Conservation (phyloP, 2,329 filamentous ascomycete genomes). For the Apiospora phragmitis region DNA sequence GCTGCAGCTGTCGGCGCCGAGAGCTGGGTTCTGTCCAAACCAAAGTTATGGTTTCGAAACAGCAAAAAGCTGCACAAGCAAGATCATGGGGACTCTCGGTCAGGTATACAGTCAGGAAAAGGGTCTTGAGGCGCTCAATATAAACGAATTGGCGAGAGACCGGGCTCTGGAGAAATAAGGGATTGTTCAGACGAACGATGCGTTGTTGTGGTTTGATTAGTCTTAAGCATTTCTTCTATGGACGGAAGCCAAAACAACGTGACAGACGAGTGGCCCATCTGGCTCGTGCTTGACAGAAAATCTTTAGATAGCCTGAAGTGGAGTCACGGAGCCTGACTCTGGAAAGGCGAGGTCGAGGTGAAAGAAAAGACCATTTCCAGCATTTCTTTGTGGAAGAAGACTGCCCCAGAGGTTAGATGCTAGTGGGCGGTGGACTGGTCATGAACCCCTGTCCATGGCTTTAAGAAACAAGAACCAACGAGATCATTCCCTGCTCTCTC, state of each 20-base stretch:
- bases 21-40: background rate
- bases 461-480: background rate
- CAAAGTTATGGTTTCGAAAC: background rate
- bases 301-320: background rate
- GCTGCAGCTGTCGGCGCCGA: background rate
- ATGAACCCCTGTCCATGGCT: background rate
- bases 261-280: background rate
- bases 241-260: background rate
- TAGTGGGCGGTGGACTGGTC: background rate
- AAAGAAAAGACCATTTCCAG: too few species aligned
- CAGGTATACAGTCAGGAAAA: background rate
- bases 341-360: background rate
- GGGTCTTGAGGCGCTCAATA: background rate
- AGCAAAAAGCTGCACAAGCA: background rate
- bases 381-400: too few species aligned
- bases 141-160: background rate
- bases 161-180: background rate
- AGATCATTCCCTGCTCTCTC: background rate
- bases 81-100: background rate
- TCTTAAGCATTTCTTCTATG: background rate
- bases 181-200: background rate
- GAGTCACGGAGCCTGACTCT: constrained; percentile 3
- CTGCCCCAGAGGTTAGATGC: background rate
- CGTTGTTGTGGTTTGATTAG: constrained; percentile 4
- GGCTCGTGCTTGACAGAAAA: constrained; percentile 7